These are phyloP conservation scores for Chaetomium fimeti DNA, from an alignment of 495 filamentous ascomycete species.

Conservation along the genomic window DNA sequence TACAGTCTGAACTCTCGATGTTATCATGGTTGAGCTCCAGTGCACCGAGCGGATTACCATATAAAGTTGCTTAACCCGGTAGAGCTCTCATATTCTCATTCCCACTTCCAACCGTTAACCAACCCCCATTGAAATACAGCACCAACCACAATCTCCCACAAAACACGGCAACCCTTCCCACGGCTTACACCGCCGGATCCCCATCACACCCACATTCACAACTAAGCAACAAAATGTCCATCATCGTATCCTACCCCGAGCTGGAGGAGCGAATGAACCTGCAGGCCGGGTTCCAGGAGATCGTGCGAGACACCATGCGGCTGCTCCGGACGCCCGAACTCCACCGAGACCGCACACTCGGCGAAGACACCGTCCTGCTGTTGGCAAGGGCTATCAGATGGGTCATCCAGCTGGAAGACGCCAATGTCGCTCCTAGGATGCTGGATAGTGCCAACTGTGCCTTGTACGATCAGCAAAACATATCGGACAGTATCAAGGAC, in stretches of 20 bases:
- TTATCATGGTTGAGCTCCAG: no score
- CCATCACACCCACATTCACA: background rate
- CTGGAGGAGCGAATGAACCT: background rate
- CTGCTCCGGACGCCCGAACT: background rate
- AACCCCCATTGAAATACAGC: no score
- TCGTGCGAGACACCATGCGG: background rate
- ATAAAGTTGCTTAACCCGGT: no score
- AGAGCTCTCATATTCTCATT: no score
- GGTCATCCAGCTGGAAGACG: background rate
- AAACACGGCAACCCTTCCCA: background rate
- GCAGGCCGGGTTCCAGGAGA: background rate
- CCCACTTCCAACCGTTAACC: no score
- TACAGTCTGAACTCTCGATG: no score
- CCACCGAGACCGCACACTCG: background rate
- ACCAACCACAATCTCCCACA: background rate
- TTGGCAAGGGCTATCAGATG: background rate
- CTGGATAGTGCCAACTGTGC: no score
- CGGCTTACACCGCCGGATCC: background rate
- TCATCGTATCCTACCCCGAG: no score
- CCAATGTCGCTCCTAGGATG: no score
- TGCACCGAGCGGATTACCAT: no score
- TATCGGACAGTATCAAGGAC: no score
- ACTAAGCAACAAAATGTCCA: background rate
- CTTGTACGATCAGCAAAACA: no score
- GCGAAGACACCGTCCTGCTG: background rate